phyloP scores from a whole-genome alignment of 2,329 filamentous ascomycete genomes.

The Calonectria pauciramosa region DNA sequence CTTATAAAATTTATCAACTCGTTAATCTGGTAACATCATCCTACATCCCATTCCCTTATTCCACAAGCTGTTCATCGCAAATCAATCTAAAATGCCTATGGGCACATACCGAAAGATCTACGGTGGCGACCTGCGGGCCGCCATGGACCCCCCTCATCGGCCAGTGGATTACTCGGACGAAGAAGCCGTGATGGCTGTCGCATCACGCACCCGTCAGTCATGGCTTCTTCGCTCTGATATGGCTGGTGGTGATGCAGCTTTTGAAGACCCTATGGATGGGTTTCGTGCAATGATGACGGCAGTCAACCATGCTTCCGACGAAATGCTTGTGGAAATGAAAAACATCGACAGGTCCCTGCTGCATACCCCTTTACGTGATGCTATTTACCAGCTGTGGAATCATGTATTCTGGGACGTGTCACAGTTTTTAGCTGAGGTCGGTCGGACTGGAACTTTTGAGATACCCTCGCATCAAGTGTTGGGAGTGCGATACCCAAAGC shows the following conservation, averaged over 20 bases:
- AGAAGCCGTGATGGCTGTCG: not conserved
- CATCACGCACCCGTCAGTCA: not conserved
- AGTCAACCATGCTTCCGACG: not conserved
- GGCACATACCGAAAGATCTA: not conserved
- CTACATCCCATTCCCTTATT: no score
- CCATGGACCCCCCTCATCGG: not conserved
- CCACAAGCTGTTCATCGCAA: not conserved
- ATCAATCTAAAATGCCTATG: not conserved
- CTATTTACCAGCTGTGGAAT: not conserved
- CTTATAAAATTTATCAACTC: not conserved
- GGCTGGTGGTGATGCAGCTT: not conserved
- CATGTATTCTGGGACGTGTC: constrained; percentile 2
- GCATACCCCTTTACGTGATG: not conserved
- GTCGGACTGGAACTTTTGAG: not conserved
- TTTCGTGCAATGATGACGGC: not conserved
- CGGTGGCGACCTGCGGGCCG: not conserved
- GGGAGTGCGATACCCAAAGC: not conserved
- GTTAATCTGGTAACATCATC: no score
- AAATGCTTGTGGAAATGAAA: not conserved
- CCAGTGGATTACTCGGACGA: not conserved
- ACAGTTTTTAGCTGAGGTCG: not conserved
- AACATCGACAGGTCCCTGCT: not conserved
- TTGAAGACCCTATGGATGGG: not conserved
- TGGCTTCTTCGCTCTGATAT: not conserved
- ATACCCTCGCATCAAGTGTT: not conserved